phyloP scores from a whole-genome alignment of 352 stramenopile genomes.

The Aphanomyces stellatus region DNA sequence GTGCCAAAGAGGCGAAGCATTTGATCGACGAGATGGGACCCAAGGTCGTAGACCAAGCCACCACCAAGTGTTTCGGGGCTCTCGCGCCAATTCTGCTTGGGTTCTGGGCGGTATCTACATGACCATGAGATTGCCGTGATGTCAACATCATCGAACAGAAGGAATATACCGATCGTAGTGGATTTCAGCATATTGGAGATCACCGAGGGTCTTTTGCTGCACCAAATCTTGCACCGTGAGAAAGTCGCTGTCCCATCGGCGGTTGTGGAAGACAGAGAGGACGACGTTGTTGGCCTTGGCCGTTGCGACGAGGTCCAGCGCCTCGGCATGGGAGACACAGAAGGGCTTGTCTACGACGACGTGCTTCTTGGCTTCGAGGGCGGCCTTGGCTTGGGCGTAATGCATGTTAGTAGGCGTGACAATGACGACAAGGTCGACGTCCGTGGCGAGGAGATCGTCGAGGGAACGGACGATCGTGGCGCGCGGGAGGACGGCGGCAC shows the following conservation, averaged over 20 bases:
- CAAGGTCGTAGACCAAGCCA: slow-evolving; percentile 63
- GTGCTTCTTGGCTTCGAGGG: slow-evolving; percentile 59
- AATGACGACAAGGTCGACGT: slow-evolving; percentile 60
- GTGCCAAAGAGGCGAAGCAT: slow-evolving; percentile 53
- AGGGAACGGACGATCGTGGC: slow-evolving; percentile 66
- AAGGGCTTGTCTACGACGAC: slow-evolving; percentile 72
- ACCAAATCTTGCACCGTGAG: slow-evolving; percentile 46
- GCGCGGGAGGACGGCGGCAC: slow-evolving; percentile 31
- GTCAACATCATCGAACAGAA: neutral
- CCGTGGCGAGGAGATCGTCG: slow-evolving; percentile 46
- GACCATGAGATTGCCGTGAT: neutral
- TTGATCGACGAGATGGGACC: slow-evolving; percentile 58
- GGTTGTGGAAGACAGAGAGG: slow-evolving; percentile 73
- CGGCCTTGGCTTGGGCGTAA: slow-evolving; percentile 65
- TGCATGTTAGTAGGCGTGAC: slow-evolving; percentile 63
- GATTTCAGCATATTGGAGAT: slow-evolving; percentile 48
- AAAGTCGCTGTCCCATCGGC: slow-evolving; percentile 69
- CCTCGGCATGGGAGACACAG: slow-evolving; percentile 43
- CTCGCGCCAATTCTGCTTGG: slow-evolving; percentile 79
- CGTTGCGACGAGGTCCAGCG: slow-evolving; percentile 38
- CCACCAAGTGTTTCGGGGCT: slow-evolving; percentile 36
- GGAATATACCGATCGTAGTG: slow-evolving; percentile 43
- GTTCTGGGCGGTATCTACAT: slow-evolving; percentile 36
- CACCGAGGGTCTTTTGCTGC: slow-evolving; percentile 36
- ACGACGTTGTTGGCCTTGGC: slow-evolving; percentile 43